phyloP scores from a whole-genome alignment of 2,329 filamentous ascomycete genomes.

The Monosporascus ibericus region DNA sequence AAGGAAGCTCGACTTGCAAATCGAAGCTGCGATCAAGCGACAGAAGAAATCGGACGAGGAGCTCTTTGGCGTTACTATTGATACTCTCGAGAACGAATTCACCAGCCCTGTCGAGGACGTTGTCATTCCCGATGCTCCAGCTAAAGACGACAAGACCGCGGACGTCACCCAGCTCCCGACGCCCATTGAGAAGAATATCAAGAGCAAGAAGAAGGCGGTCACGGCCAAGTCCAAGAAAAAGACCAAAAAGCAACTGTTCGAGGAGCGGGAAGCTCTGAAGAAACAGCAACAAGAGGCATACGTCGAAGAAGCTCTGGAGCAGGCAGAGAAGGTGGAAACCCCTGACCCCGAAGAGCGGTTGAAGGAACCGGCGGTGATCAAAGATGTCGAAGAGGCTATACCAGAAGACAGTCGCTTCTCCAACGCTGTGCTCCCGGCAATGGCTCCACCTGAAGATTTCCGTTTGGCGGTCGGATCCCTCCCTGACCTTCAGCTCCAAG shows the following conservation, averaged over 20 bases:
- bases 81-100: constrained; percentile 45
- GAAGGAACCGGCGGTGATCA: constrained; percentile 16
- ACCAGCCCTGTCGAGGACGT: constrained; percentile 45
- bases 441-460: constrained; percentile 39
- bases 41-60: constrained; percentile 78
- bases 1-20: constrained; percentile 65
- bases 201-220: constrained; percentile 48
- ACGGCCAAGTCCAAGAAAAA: constrained; percentile 50
- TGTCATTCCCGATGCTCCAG: constrained; percentile 39
- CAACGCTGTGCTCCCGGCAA: constrained; percentile 39
- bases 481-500: constrained; percentile 35
- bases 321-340: constrained; percentile 29
- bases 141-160: constrained; percentile 39
- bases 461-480: constrained; percentile 40
- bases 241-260: constrained; percentile 40
- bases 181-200: constrained; percentile 36
- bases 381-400: constrained; percentile 24
- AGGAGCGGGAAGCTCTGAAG: constrained; percentile 50
- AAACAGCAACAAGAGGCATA: constrained; percentile 52
- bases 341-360: constrained; percentile 23
- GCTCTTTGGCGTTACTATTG: constrained; percentile 60
- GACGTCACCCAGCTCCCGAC: constrained; percentile 39
- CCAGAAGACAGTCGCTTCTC: constrained; percentile 43
- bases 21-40: constrained; percentile 67
- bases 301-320: constrained; percentile 37